Evolutionary conservation across 345 rosid genomes (phyloP).

Genomic region (Gossypium longicalyx): DNA sequence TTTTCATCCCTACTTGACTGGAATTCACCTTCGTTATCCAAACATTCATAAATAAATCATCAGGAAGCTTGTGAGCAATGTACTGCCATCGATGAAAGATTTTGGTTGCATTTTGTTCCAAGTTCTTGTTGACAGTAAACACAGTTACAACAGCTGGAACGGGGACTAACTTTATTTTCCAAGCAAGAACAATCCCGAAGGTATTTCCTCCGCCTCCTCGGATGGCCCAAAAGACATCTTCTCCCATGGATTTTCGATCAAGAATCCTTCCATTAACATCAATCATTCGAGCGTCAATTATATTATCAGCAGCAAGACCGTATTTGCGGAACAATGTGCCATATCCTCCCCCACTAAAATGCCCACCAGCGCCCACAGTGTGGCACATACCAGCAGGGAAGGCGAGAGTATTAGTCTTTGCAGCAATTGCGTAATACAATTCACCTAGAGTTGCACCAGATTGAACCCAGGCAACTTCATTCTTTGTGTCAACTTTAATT

Average conservation of each 20-base stretch:
- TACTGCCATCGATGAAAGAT: not conserved
- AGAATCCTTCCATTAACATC: constrained; percentile 11
- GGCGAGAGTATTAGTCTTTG: constrained; percentile 3
- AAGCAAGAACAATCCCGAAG: not conserved
- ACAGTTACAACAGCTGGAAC: not conserved
- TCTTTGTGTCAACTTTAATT: not conserved
- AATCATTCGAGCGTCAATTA: not conserved
- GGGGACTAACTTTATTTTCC: not conserved
- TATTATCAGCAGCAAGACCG: constrained; percentile 13
- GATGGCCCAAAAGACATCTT: constrained; percentile 15
- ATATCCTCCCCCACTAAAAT: not conserved
- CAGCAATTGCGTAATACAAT: constrained; percentile 4
- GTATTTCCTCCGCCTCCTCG: constrained; percentile 9
- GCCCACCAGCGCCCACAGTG: constrained; percentile 3
- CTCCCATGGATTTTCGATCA: constrained; percentile 13
- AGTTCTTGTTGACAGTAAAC: not conserved
- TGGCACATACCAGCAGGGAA: constrained; percentile 3
- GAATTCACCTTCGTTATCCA: not conserved
- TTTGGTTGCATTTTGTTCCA: not conserved
- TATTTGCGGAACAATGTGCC: not conserved
- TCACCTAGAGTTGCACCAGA: constrained; percentile 3
- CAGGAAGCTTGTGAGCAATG: not conserved
- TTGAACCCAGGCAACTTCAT: constrained; percentile 5
- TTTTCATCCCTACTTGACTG: not conserved
- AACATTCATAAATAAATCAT: not conserved